Evolutionary conservation across 1,284 basidiomycete species (phyloP).

Genomic region (Ceratobasidium sp.): DNA sequence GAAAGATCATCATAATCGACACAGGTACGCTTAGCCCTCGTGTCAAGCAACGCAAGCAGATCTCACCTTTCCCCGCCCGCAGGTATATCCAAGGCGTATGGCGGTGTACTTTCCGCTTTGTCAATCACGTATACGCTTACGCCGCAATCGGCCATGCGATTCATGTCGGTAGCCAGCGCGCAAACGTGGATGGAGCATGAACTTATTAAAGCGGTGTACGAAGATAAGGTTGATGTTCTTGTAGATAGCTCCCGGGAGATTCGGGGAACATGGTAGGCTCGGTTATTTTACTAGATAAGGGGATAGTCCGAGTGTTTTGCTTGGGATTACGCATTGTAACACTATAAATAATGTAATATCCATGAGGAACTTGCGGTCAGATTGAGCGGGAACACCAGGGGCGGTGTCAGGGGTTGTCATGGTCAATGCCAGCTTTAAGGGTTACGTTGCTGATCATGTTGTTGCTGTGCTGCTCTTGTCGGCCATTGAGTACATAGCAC

Average conservation of each 20-base stretch:
- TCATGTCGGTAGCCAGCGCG: conserved; percentile 50
- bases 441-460: conserved; percentile 30
- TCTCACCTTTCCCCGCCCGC: neutral
- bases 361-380: neutral
- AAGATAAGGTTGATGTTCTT: conserved; percentile 49
- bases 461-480: conserved; percentile 18
- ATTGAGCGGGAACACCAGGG: conserved; percentile 3
- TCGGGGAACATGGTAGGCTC: conserved; percentile 29
- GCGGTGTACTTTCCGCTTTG: conserved; percentile 85
- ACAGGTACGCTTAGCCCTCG: conserved; percentile 59
- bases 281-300: neutral
- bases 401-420: conserved; percentile 30
- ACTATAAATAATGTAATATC: conserved; percentile 8
- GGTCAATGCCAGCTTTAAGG: conserved; percentile 12
- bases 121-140: conserved; percentile 81
- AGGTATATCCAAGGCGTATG: conserved; percentile 93
- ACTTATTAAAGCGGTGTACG: conserved; percentile 77
- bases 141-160: conserved; percentile 47
- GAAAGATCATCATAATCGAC: conserved; percentile 91
- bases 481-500: conserved; percentile 29
- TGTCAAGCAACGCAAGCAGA: neutral
- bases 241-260: conserved; percentile 47
- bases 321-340: neutral
- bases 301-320: neutral
- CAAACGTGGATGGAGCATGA: conserved; percentile 74